Base-by-base conservation (phyloP, 2,329 filamentous ascomycete species). In the Phaeosphaeria sp. region DNA sequence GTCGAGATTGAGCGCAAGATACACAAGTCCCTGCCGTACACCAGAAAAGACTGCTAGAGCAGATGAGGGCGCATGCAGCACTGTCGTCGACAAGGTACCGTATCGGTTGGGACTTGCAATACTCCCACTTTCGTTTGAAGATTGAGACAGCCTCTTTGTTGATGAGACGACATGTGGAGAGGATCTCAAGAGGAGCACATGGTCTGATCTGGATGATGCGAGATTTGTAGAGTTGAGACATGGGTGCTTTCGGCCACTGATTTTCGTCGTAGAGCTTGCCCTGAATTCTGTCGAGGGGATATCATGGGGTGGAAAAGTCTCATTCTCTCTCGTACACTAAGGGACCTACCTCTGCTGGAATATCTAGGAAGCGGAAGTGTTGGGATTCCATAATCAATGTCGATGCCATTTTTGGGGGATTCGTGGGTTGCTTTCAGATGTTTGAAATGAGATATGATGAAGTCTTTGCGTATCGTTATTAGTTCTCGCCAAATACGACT, bases 81-180 rank as follows among this genome's bases (percentile, higher is more conserved):
- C 55, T 57, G 33, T 55, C 57, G 27, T 64, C 56, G n/a, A 59
- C 53, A 30, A 61, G 46, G 55, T 64, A 64, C 47, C 55, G 61
- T 36, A 57, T 3, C 42, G 53, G 61, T 49, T 57, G 53, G 17
- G 15, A 6, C 25, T 27, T 60, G 50, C 21, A 55, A 45, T 48
- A 40, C 46, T 64, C 47, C 30, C 55, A 22, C 49, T 60, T 58
- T 22, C 52, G 56, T 50, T 53, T 50, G 30, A 60, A 53, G 18
- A 62, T 55, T 15, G 30, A 27, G 15, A 40, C 25, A 40, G 58
- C 58, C 53, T 64, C 61, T 22, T 56, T n/a, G 39, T 60, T 49
- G 11, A 63, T 39, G 5, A 58, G 55, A 49, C 22, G 53, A 45
- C 54, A 59, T 7, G 54, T 64, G 2, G n/a, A 33, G 7, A 61